Base-by-base conservation (phyloP, 1,284 basidiomycete genomes). In the Malassezia japonica region DNA sequence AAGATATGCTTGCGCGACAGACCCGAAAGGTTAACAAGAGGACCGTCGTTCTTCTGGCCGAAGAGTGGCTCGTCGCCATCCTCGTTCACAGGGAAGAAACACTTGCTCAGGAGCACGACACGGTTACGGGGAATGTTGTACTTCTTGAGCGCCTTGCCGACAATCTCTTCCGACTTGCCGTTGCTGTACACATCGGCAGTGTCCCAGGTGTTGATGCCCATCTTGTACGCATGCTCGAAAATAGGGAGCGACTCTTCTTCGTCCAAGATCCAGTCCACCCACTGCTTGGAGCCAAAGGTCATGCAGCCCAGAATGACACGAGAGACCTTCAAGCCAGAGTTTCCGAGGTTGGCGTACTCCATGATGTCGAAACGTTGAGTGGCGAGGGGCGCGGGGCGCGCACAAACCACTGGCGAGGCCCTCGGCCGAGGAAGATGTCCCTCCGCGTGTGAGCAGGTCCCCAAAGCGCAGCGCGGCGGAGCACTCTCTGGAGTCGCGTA, bases 1-100 rank as follows among this genome's bases (percentile, higher is more conserved):
- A 90, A 80, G 62, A 87, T 82, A 80, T 87, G 85, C 75, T 87
- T 87, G 48, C 85, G 76, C n/a, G 79, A 80, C 16, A 84, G 75
- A 23, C 83, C 83, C 31, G 73, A 74, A 36, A 76, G 79, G 60
- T 84, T 83, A 10, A 53, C 51, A 21, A 43, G 16, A 57, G 64
- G 43, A 59, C 62, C 46, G 60, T 58, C 37, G 40, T 48, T 2
- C 45, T 56, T 6, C 48, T 42, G 31, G 4, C n/a, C n/a, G 6
- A 40, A 12, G 18, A 25, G 12, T 2, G 38, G 38, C 51, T 36
- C 15, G 15, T 24, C 20, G 18, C 70, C 74, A 12, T 38, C 33
- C 4, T 46, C 45, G n/a, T 16, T 25, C n/a, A 75, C 75, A 24
- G 78, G 78, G 51, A 79, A 79, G 72, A 78, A 79, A 66, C 79